phyloP scores from a whole-genome alignment of 2,329 filamentous ascomycete species.

The Fusarium veterinarium region DNA sequence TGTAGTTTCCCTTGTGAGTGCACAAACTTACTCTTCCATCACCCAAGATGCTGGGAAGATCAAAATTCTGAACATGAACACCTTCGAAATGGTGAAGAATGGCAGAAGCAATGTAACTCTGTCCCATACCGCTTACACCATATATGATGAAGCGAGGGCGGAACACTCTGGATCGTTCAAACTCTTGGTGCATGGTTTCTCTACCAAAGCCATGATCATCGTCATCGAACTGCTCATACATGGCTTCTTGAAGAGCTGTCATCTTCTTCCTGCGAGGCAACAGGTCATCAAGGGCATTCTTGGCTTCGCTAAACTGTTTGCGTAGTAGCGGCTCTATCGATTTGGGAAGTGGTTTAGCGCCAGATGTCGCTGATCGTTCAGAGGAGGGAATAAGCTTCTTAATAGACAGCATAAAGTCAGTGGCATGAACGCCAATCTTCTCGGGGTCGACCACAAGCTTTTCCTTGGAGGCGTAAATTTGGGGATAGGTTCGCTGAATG shows the following conservation, averaged over 20 bases:
- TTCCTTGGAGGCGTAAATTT: constrained; percentile 91
- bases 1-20: background rate
- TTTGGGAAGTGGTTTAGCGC: constrained; percentile 82
- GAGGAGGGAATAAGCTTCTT: constrained; percentile 98
- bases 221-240: constrained; percentile 88
- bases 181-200: constrained; percentile 80
- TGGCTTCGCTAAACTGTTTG: constrained; percentile 76
- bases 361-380: constrained; percentile 87
- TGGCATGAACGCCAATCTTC: constrained; percentile 86
- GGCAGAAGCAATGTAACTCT: constrained; percentile 87
- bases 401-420: constrained; percentile 96
- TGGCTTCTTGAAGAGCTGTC: constrained; percentile 92
- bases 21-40: constrained; percentile 75
- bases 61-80: constrained; percentile 93
- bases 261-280: constrained; percentile 87
- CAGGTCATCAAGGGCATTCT: constrained; percentile 76
- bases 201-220: constrained; percentile 85
- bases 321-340: constrained; percentile 84
- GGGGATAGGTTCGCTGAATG: constrained; percentile 93
- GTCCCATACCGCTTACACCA: constrained; percentile 91
- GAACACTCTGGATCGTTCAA: constrained; percentile 89
- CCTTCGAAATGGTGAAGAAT: constrained; percentile 92
- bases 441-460: constrained; percentile 89
- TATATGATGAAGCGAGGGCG: constrained; percentile 86
- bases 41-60: constrained; percentile 85